Base-by-base conservation (phyloP, 1,139 yeast species). In the Protomyces macrosporus region DNA sequence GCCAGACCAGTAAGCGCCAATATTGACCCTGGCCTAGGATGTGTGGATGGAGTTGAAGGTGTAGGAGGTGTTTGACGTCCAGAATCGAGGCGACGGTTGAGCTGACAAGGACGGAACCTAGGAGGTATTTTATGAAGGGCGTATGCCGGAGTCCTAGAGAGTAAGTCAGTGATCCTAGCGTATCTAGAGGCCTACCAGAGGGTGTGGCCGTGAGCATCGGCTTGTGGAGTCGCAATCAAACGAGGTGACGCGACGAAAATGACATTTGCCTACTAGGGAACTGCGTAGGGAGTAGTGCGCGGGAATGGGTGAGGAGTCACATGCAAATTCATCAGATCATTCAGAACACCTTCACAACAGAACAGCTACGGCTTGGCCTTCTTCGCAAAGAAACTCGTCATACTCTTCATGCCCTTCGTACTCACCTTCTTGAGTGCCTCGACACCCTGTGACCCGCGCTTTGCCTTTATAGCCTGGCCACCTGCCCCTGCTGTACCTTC, bases 1-100 rank as follows among this genome's bases (percentile, higher is more conserved):
- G 93, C 71, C 79, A 82, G 2, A 83, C 73, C 4, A 80, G 59
- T 12, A 86, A 69, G 57, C 95, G 76, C 90, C 93, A 87, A 73
- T 82, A 85, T 70, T 88, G 95, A 39, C 71, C 33, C 37, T 88
- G 87, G 65, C 80, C 78, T 10, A 79, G 70, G 16, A 88, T 77
- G 69, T 82, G 84, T 3, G 93, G 93, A 58, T 80, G 82, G 54
- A 85, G 78, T 32, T 82, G 75, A 51, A 85, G 75, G 45, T 76
- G 75, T 68, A 84, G 83, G 57, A 79, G 71, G 66, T 84, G 83
- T 72, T 87, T 87, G 63, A 79, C 70, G 56, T 82, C 83, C 14
- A 85, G 72, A 3, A 87, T 75, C 4, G 90, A 82, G 3, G 85
- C 77, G 3, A 76, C 63, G 14, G 87, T 70, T 0, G 93, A 85